Base-by-base conservation (phyloP, 1,284 basidiomycete genomes). In the Moesziomyces sp. region DNA sequence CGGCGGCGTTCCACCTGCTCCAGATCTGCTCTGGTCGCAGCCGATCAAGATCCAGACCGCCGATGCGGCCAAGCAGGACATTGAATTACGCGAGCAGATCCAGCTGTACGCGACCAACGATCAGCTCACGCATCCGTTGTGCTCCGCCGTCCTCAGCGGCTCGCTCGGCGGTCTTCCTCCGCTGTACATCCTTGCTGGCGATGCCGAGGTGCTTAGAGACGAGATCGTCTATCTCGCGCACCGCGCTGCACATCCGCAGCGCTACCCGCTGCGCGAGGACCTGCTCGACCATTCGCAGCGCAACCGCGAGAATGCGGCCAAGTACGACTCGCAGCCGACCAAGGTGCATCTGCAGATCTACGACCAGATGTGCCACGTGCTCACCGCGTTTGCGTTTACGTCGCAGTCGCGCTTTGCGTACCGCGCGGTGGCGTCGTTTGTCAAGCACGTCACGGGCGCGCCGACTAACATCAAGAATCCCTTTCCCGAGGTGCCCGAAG, bases 91-190 rank as follows among this genome's bases (percentile, higher is more conserved):
- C 11, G 57, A 67, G 38, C 95, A 97, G 84, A 87, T 97, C 18
- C 95, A 98, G 67, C 86, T 97, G 52, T 98, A 98, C 81, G 88
- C 93, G 1, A 91, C 90, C 51, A 98, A 99, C 81, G 90, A 88
- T 61, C 88, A 96, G 78, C 83, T 97, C 5, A 87, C 85, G 18
- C 93, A 97, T 84, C 95, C 96, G 3, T 89, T 94, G 61, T 89
- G 97, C 48, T 96, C 93, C 63, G 91, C 94, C 0, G 89, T 33
- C 76, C 92, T 78, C 64, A 81, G 84, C 19, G 87, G 91, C 0
- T 95, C 94, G 79, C 88, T 98, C 9, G 96, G 96, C 9, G 95
- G 95, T 1, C 85, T 99, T 0, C 93, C 93, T 1, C 95, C 96
- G 3, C 83, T 98, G 51, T 86, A 93, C 51, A 87, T 99, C 73